A percentile compares a stretch with the other conserved stretches of the same genome.
phyloP scores from a whole-genome alignment of 2,329 filamentous ascomycete species.

The Diaporthe citrichinensis region DNA sequence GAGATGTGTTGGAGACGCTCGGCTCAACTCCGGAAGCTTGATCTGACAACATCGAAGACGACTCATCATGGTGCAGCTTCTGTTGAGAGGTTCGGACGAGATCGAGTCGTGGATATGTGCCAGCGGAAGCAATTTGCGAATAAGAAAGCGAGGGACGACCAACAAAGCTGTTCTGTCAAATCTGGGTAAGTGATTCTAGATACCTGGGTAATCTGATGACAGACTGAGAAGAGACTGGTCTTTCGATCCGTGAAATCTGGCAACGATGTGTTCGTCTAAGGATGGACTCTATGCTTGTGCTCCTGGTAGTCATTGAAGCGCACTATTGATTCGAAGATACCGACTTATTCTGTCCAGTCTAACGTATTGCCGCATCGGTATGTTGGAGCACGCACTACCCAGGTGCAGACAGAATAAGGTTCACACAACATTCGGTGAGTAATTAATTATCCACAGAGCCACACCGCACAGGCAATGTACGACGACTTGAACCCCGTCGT shows the following conservation, averaged over 20 bases:
- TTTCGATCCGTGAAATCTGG: not conserved
- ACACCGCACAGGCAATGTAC: not conserved
- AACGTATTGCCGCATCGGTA: not conserved
- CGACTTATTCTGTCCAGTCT: not conserved
- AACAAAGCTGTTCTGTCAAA: no score
- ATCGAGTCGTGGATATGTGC: not conserved
- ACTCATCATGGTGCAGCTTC: slow-evolving; percentile 4
- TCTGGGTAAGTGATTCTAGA: not conserved
- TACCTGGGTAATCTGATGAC: not conserved
- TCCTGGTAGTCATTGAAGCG: no score
- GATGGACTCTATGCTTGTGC: not conserved
- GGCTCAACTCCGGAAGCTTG: not conserved
- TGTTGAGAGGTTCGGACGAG: not conserved
- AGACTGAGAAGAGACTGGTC: no score
- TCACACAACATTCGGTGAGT: no score
- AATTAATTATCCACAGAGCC: not conserved
- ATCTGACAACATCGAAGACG: not conserved
- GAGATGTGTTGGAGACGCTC: not conserved
- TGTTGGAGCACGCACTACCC: not conserved
- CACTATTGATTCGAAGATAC: not conserved
- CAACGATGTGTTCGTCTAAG: not conserved
- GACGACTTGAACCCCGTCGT: not conserved
- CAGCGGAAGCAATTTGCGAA: not conserved
- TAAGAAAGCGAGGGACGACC: not conserved
- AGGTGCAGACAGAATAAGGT: not conserved